Percentiles rank a stretch among this genome's conserved stretches.
These are phyloP conservation scores for Nicotiana obtusifolia DNA, from an alignment of 257 asterid genomes.

Conservation along the genomic window DNA sequence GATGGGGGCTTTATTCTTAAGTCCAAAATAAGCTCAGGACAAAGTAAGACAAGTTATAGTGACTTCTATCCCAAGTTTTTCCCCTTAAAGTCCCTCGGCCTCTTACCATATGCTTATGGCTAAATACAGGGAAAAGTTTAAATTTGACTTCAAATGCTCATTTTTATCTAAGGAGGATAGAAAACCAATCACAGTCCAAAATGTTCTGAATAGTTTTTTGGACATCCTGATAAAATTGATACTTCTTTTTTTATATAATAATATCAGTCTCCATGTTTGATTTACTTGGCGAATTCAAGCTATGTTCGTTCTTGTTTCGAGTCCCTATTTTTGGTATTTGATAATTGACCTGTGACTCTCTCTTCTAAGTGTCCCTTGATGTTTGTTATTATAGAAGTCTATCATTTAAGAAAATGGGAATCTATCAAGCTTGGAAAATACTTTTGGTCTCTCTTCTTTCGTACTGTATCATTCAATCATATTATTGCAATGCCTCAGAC, in stretches of 20 bases:
- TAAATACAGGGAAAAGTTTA: background rate
- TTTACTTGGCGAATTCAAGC: background rate
- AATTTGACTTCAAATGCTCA: background rate
- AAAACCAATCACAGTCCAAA: background rate
- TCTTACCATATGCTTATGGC: background rate
- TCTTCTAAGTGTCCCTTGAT: background rate
- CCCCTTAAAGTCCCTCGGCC: no score
- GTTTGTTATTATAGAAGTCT: background rate
- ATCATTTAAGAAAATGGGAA: background rate
- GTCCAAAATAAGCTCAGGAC: background rate
- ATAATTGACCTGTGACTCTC: background rate
- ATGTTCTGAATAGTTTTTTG: slow-evolving; percentile 2
- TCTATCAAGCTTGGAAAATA: background rate
- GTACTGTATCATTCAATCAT: background rate
- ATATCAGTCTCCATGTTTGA: background rate
- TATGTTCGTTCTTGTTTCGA: background rate
- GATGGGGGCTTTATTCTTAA: background rate
- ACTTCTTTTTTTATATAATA: background rate
- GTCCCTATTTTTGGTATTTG: background rate
- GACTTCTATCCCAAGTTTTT: background rate
- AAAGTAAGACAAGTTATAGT: slow-evolving; percentile 8
- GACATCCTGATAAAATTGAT: background rate
- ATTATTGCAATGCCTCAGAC: slow-evolving; percentile 19
- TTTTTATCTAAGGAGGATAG: background rate
- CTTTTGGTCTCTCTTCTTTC: background rate